Evolutionary conservation across 495 filamentous ascomycete genomes (phyloP).

Genomic region (Hyaloscypha variabilis): DNA sequence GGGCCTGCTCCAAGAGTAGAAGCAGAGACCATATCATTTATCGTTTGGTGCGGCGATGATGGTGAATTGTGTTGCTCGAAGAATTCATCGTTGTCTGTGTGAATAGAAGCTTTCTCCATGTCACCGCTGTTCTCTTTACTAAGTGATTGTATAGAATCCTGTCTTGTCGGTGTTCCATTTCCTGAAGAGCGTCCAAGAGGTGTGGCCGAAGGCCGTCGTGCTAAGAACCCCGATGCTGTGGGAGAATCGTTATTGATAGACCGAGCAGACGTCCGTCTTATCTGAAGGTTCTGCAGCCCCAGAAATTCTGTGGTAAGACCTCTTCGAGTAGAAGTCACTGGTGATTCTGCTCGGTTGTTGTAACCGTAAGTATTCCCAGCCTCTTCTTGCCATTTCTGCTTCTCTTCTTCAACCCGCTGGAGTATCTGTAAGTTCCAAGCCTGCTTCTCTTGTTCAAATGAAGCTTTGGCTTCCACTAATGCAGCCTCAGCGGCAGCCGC

Average conservation of each 20-base stretch:
- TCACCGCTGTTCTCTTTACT: constrained; percentile 31
- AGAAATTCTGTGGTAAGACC: constrained; percentile 30
- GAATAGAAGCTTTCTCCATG: constrained; percentile 57
- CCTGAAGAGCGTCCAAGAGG: constrained; percentile 23
- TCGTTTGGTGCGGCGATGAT: constrained; percentile 69
- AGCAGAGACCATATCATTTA: constrained; percentile 87
- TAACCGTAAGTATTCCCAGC: constrained; percentile 32
- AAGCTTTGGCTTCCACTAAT: constrained; percentile 56
- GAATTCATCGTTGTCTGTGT: constrained; percentile 67
- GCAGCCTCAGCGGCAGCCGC: constrained; percentile 68
- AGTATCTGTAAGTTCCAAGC: constrained; percentile 61
- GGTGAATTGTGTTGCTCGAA: constrained; percentile 60
- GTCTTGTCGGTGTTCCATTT: constrained; percentile 27
- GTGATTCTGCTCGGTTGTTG: constrained; percentile 45
- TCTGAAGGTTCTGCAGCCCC: constrained; percentile 31
- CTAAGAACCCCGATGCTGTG: constrained; percentile 12
- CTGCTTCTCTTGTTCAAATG: constrained; percentile 73
- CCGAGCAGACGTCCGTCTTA: constrained; percentile 29
- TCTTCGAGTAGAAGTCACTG: constrained; percentile 48
- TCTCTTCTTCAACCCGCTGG: constrained; percentile 72
- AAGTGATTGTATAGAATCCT: constrained; percentile 29
- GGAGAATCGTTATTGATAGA: constrained; percentile 29
- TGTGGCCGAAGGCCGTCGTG: constrained; percentile 22
- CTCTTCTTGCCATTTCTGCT: constrained; percentile 72
- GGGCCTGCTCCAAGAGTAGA: constrained; percentile 89